Conservation (phyloP, 441 rosid species). For the Croton setiger region DNA sequence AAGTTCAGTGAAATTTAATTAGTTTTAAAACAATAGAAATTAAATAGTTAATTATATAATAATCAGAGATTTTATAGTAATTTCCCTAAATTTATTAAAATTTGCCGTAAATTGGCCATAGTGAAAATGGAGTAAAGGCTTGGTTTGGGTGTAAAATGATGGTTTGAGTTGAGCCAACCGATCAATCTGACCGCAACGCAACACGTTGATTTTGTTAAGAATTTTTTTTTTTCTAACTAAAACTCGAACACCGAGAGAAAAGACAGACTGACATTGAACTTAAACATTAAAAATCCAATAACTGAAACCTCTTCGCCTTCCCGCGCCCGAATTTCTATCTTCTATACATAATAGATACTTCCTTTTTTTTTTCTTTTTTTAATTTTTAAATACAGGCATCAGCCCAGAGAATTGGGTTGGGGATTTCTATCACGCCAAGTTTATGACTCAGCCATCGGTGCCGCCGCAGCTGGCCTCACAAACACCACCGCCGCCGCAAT, state of each 20-base stretch:
- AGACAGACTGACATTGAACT: neutral
- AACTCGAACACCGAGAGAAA: neutral
- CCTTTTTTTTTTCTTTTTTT: neutral
- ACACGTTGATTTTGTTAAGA: neutral
- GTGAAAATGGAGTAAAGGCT: too few relatives aligned
- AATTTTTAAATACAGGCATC: neutral
- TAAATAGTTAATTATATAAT: too few relatives aligned
- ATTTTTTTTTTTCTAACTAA: neutral
- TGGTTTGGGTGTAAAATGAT: too few relatives aligned
- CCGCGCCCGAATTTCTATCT: slow-evolving; percentile 15
- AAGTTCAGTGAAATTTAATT: too few relatives aligned
- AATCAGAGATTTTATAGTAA: too few relatives aligned
- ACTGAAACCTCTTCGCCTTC: neutral
- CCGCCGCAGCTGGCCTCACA: slow-evolving; percentile 38
- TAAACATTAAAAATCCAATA: neutral
- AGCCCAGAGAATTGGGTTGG: neutral
- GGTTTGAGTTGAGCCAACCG: neutral
- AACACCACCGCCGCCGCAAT: slow-evolving; percentile 35
- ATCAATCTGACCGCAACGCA: neutral
- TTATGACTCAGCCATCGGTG: slow-evolving; percentile 48
- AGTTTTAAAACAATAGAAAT: too few relatives aligned
- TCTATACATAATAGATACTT: neutral
- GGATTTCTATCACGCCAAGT: neutral
- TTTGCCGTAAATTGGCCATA: too few relatives aligned
- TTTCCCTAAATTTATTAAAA: too few relatives aligned